A percentile compares a stretch with the other conserved stretches of the same genome.
phyloP scores from a whole-genome alignment of 345 rosid genomes.

The Turritis glabra region DNA sequence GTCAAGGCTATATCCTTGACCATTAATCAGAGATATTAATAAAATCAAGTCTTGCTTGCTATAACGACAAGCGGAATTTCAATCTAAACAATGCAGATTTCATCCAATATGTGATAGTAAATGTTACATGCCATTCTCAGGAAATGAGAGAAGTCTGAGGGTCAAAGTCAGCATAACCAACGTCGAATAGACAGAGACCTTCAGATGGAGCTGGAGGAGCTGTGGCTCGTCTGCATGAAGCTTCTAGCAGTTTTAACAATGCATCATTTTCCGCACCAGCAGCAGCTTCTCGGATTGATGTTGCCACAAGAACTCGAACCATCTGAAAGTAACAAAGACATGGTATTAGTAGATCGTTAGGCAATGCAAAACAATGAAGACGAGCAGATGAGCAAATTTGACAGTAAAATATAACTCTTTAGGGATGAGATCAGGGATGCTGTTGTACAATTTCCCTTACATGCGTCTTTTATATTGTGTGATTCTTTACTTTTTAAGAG shows the following conservation, averaged over 20 bases:
- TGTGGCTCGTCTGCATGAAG: slow-evolving; percentile 88
- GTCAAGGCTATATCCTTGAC: background rate
- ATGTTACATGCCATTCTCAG: slow-evolving; percentile 26
- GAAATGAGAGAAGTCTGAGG: slow-evolving; percentile 55
- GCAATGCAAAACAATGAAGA: background rate
- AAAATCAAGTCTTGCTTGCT: background rate
- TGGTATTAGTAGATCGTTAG: background rate
- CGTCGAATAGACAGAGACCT: slow-evolving; percentile 82
- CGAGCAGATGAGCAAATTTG: too few species aligned
- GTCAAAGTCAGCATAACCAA: slow-evolving; percentile 77
- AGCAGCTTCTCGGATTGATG: slow-evolving; percentile 89
- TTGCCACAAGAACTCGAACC: slow-evolving; percentile 93
- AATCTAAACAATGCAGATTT: slow-evolving; percentile 1
- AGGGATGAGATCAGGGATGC: background rate
- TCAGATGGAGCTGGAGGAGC: slow-evolving; percentile 95
- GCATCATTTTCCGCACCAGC: slow-evolving; percentile 82
- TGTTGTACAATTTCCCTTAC: background rate
- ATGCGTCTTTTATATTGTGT: background rate
- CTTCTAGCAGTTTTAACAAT: slow-evolving; percentile 68
- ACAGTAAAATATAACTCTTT: background rate
- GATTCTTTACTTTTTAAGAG: background rate
- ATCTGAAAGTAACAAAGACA: slow-evolving; percentile 46
- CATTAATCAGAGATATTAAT: background rate
- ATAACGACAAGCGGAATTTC: background rate
- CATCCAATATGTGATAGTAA: background rate